Evolutionary conservation across 306 rosid species (phyloP).

Genomic region (Acacia acuminata): DNA sequence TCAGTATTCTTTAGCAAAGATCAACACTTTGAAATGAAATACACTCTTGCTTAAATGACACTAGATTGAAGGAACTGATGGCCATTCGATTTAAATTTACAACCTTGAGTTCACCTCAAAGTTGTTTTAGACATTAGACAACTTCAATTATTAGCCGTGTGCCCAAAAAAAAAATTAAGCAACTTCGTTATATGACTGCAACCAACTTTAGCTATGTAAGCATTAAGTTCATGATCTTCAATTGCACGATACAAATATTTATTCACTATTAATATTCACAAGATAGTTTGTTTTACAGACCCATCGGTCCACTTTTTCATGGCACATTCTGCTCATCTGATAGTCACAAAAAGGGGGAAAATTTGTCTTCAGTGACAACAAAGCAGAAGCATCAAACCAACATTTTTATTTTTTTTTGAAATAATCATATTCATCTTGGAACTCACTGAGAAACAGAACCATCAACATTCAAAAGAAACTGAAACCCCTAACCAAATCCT

Average conservation of each 20-base stretch:
- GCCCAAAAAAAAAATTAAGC: neutral
- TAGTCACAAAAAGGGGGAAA: neutral
- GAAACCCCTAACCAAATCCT: neutral
- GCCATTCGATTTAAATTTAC: neutral
- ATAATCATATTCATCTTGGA: neutral
- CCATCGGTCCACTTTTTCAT: neutral
- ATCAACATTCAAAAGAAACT: slow-evolving; percentile 3
- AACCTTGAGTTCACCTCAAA: neutral
- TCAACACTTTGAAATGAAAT: slow-evolving; percentile 12
- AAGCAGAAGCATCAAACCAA: slow-evolving; percentile 13
- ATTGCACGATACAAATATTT: neutral
- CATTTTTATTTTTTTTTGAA: neutral
- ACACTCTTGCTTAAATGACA: neutral
- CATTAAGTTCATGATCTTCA: neutral
- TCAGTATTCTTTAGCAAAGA: slow-evolving; percentile 30
- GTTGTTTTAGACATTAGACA: neutral
- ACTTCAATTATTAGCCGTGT: neutral
- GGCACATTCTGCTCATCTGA: neutral
- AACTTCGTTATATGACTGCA: neutral
- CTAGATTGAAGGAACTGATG: neutral
- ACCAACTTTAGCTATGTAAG: neutral
- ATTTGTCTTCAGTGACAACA: slow-evolving; percentile 14
- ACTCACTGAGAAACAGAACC: slow-evolving; percentile 24
- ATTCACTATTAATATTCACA: neutral
- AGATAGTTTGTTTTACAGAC: neutral